Percentiles rank a stretch among this genome's conserved stretches.
These are phyloP conservation scores for Erythrobasidium hasegawianum DNA, from an alignment of 1,284 basidiomycete species.

Conservation along the genomic window DNA sequence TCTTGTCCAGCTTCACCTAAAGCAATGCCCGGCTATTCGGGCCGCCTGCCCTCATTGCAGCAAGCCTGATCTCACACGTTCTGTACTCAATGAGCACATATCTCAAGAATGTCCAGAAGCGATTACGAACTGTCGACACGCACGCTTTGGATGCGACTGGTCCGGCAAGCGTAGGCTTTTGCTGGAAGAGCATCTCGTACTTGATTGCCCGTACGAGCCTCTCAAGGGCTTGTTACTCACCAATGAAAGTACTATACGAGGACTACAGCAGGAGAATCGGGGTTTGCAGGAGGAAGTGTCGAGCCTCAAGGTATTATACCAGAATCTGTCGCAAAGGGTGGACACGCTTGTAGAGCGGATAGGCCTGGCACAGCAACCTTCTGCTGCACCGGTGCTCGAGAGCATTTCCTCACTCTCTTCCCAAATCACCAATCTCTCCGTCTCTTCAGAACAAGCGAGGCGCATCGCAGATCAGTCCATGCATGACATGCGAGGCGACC, in stretches of 20 bases:
- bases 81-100: neutral
- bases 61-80: neutral
- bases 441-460: neutral
- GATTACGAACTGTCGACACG: slow-evolving; percentile 3
- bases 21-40: slow-evolving; percentile 1
- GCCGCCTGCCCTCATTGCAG: slow-evolving; percentile 13
- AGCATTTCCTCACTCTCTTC: slow-evolving; percentile 11
- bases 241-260: neutral
- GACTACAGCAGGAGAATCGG: slow-evolving; percentile 13
- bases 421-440: slow-evolving; percentile 17
- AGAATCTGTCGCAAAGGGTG: slow-evolving; percentile 12
- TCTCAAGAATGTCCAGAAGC: neutral
- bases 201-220: slow-evolving; percentile 25
- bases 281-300: slow-evolving; percentile 1
- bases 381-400: neutral
- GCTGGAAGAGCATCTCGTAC: slow-evolving; percentile 1
- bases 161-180: slow-evolving; percentile 12
- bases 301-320: neutral
- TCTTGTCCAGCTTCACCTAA: neutral
- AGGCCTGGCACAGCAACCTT: neutral
- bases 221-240: slow-evolving; percentile 11
- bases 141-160: slow-evolving; percentile 27
- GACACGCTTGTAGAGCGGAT: neutral
- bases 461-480: neutral
- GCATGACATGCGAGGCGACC: slow-evolving; percentile 16